Evolutionary conservation across 2,329 filamentous ascomycete genomes (phyloP), one percentile per base, ranked within the genome.

Genomic region (Clarireedia monteithiana): DNA sequence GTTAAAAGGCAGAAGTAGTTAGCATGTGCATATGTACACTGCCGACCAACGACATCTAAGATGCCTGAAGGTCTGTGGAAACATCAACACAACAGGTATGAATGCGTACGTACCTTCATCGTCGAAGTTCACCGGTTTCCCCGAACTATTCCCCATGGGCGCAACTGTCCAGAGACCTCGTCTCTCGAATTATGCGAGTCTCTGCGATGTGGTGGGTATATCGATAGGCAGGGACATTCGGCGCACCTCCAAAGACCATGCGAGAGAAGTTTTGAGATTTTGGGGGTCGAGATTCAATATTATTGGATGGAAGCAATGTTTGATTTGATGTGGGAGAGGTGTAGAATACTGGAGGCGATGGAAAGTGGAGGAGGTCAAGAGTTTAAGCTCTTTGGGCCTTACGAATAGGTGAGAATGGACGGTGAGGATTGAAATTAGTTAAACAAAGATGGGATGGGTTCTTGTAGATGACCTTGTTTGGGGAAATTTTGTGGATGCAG

Each of bases 131-230:
- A 95, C 83, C 73, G 89, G 89, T 74, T 96, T 96, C 74, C 91
- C 91, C 74, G 92, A 91, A 71, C 86, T 88, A 76, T 97, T 96
- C 71, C 92, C 92, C 92, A 97, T 97, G 63, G 58, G 55, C 57
- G 60, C 61, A 53, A 51, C 27, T n/a, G 39, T 51, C 14, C 48
- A 14, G n/a, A n/a, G 15, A 49, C n/a, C 34, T 24, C 27, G 10
- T 23, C 17, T 4, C 45, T 55, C 36, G 17, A 44, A 36, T 15
- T 36, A 20, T 26, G 14, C 52, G 27, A 50, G 47, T 9, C 17
- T 49, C 14, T 34, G 38, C 6, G 34, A 24, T 30, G 34, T 44
- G 24, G 36, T 48, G 34, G 40, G 49, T 55, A 23, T 15, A 10
- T 44, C 39, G 45, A 24, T 55, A 55, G 38, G 34, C 15, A 48